Evolutionary conservation across 2,329 filamentous ascomycete genomes (phyloP).

Genomic region (Triangularia setosa): DNA sequence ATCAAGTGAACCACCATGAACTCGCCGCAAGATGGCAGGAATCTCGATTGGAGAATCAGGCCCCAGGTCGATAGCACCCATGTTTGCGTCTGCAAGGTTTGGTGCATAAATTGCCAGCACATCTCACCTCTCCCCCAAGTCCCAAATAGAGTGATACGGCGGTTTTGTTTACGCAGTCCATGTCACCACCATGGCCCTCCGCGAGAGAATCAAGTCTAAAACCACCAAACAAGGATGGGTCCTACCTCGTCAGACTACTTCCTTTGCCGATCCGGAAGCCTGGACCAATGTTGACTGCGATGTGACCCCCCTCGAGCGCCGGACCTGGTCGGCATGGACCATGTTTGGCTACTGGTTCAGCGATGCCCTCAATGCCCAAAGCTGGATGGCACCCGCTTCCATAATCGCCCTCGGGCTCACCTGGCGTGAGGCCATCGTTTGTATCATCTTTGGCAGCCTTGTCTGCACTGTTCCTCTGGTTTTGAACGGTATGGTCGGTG

Average conservation of each 20-base stretch:
- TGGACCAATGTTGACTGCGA: slow-evolving; percentile 22
- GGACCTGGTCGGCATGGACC: slow-evolving; percentile 40
- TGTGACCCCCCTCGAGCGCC: slow-evolving; percentile 39
- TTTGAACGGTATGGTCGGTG: slow-evolving; percentile 25
- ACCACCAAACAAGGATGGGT: slow-evolving; percentile 37
- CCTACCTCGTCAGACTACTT: slow-evolving; percentile 35
- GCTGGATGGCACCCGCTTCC: slow-evolving; percentile 43
- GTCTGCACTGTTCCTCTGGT: slow-evolving; percentile 26
- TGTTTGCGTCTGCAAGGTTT: neutral
- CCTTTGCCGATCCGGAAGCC: slow-evolving; percentile 37
- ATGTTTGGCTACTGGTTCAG: slow-evolving; percentile 40
- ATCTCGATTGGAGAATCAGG: too few relatives aligned
- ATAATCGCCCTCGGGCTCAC: slow-evolving; percentile 44
- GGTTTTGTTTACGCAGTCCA: neutral
- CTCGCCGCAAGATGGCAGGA: neutral
- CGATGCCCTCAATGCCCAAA: slow-evolving; percentile 42
- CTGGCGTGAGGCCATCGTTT: slow-evolving; percentile 29
- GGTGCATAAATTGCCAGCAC: neutral
- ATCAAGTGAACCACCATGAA: neutral
- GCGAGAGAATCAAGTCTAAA: slow-evolving; percentile 33
- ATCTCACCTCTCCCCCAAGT: neutral
- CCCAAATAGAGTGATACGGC: neutral
- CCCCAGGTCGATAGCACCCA: neutral
- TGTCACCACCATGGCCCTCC: slow-evolving; percentile 20
- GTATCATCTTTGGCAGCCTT: slow-evolving; percentile 26